Evolutionary conservation across 169 alveolate species (phyloP), one percentile per base, ranked within the genome.

Genomic region (Plasmodium vinckei): DNA sequence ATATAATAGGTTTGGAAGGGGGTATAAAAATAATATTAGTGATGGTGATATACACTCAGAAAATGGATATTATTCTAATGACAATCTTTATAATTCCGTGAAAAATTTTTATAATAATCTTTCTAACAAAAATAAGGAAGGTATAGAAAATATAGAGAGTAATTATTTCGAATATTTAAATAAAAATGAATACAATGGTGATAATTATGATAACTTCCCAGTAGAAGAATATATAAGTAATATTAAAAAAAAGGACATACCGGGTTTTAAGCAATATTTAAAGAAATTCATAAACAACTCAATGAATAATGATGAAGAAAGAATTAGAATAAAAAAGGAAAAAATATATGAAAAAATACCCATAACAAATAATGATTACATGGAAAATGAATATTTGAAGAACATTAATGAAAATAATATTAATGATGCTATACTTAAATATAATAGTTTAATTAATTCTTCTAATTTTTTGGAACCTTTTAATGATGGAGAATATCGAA

Each of bases 21-120:
- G 21, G 15, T 17, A 49, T 27, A 59, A 57, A 27, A 42, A 73
- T 17, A 49, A 23, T 10, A 27, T 9, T 17, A 63, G 23, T 23
- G 15, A 46, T 68, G n/a, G n/a, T 3, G 5, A 13, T 51, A 7
- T 19, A 4, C 47, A 68, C 6, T 7, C 63, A n/a, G 64, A 68
- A 68, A 56, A 68, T 68, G 77, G 15, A 19, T 68, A 27, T 59
- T 23, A 15, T 63, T 39, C 57, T 12, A 42, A 15, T 72, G 15
- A 23, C 25, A 72, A 59, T 51, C 17, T 46, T 42, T 72, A 72
- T 53, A 72, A 72, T 15, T 72, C 72, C 7, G 63, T 64, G 60
- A 72, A 72, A 39, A 19, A 42, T 15, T 72, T 72, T 72, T 72
- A 72, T 63, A 63, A 72, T 5, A 56, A 9, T 72, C 21, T 13